phyloP scores from a whole-genome alignment of 495 filamentous ascomycete species.

The Darksidea phi region DNA sequence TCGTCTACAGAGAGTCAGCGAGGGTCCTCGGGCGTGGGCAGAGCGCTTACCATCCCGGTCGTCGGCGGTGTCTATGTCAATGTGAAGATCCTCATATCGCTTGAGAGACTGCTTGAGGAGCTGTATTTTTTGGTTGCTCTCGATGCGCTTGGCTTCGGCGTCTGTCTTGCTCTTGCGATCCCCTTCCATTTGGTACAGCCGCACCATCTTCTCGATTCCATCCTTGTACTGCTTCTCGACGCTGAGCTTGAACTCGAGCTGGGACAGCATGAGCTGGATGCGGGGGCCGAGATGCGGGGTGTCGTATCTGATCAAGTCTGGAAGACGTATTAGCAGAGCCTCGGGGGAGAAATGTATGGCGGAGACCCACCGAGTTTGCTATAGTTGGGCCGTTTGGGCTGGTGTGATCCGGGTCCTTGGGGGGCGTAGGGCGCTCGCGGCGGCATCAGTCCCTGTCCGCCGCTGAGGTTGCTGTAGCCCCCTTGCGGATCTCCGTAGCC shows the following conservation, averaged over 20 bases:
- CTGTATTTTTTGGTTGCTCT: slow-evolving; percentile 97
- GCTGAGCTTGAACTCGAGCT: slow-evolving; percentile 97
- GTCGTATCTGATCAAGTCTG: slow-evolving; percentile 99
- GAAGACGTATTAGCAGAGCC: slow-evolving; percentile 3
- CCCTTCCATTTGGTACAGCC: slow-evolving; percentile 96
- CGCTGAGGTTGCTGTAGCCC: slow-evolving; percentile 55
- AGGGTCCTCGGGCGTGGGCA: not conserved
- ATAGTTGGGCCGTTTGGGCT: slow-evolving; percentile 83
- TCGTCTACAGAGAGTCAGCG: slow-evolving; percentile 64
- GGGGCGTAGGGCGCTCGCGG: slow-evolving; percentile 77
- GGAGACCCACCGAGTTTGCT: slow-evolving; percentile 82
- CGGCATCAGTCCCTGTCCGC: slow-evolving; percentile 71
- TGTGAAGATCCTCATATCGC: slow-evolving; percentile 95
- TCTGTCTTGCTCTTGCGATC: slow-evolving; percentile 92
- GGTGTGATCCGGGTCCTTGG: slow-evolving; percentile 60
- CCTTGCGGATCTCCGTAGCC: slow-evolving; percentile 56
- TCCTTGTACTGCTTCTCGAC: slow-evolving; percentile 99
- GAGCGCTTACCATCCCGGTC: slow-evolving; percentile 69
- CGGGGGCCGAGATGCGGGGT: slow-evolving; percentile 92
- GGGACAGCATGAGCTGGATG: slow-evolving; percentile 98
- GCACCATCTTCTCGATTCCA: slow-evolving; percentile 99
- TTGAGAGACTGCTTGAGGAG: slow-evolving; percentile 92
- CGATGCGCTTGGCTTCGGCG: slow-evolving; percentile 81
- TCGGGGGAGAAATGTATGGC: not conserved
- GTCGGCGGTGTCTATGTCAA: slow-evolving; percentile 86